These are phyloP conservation scores for Agaricus blazei DNA, from an alignment of 768 basidiomycete genomes.

Conservation along the genomic window DNA sequence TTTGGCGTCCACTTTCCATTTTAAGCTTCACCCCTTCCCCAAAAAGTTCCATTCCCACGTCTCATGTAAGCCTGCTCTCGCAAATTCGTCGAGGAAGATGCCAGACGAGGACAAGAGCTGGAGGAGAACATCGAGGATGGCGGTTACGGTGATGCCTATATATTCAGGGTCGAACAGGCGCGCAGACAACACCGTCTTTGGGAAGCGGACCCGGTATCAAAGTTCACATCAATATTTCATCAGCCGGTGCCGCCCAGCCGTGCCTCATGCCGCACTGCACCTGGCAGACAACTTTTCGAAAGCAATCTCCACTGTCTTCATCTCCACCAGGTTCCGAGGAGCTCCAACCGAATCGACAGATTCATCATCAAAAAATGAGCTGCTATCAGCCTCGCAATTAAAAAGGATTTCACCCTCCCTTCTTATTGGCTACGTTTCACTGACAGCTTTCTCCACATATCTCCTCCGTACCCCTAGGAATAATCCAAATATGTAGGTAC, in stretches of 20 bases:
- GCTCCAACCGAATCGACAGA: too few relatives aligned
- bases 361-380: too few relatives aligned
- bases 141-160: not conserved
- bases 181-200: not conserved
- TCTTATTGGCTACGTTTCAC: too few relatives aligned
- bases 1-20: constrained; percentile 24
- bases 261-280: too few relatives aligned
- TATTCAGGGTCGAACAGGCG: not conserved
- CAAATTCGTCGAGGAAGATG: too few relatives aligned
- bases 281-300: too few relatives aligned
- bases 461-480: too few relatives aligned
- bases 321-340: not conserved
- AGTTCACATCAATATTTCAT: not conserved
- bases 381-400: too few relatives aligned
- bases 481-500: too few relatives aligned
- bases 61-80: constrained; percentile 1
- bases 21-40: constrained; percentile 28
- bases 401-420: too few relatives aligned
- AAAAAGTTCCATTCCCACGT: constrained; percentile 14
- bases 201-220: not conserved
- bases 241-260: not conserved
- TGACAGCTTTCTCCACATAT: too few relatives aligned
- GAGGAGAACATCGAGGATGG: not conserved
- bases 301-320: not conserved
- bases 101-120: too few relatives aligned